Percentiles rank a stretch among this genome's conserved stretches.
phyloP scores from a whole-genome alignment of 2,329 filamentous ascomycete genomes.

The Trichoderma simmonsii region DNA sequence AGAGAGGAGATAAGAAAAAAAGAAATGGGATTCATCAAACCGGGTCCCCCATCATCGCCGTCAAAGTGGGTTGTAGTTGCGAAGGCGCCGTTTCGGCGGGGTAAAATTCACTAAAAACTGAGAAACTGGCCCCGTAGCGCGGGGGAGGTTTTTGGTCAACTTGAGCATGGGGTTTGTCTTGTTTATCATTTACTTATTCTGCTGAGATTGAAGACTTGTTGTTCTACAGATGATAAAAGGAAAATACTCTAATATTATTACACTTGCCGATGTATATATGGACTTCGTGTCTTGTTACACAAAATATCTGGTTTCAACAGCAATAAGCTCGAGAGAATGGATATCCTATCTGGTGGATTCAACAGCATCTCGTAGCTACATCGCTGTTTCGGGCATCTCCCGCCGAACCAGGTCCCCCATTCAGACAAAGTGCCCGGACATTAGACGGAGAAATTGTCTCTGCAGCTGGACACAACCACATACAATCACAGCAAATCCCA shows the following conservation, averaged over 20 bases:
- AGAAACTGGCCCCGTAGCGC: not conserved
- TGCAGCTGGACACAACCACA: not conserved
- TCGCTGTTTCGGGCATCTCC: not conserved
- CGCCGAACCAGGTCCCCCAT: not conserved
- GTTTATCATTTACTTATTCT: not conserved
- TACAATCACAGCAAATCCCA: no score
- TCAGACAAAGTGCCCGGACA: not conserved
- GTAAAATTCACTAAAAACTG: not conserved
- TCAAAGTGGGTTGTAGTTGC: not conserved
- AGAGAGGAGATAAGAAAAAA: not conserved
- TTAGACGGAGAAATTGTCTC: not conserved
- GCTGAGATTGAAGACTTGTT: not conserved
- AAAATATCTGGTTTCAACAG: not conserved
- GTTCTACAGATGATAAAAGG: not conserved
- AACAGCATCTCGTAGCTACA: not conserved
- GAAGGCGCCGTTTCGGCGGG: constrained; percentile 15
- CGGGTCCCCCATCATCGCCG: not conserved
- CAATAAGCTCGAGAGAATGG: not conserved
- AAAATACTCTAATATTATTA: no score
- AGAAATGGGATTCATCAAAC: not conserved
- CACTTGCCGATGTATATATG: no score
- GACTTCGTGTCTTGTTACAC: not conserved
- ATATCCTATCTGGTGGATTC: not conserved
- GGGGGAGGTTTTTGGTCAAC: not conserved
- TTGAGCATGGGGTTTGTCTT: not conserved